Conservation (phyloP, 1,284 basidiomycete species). For the Coriolopsis trogii region DNA sequence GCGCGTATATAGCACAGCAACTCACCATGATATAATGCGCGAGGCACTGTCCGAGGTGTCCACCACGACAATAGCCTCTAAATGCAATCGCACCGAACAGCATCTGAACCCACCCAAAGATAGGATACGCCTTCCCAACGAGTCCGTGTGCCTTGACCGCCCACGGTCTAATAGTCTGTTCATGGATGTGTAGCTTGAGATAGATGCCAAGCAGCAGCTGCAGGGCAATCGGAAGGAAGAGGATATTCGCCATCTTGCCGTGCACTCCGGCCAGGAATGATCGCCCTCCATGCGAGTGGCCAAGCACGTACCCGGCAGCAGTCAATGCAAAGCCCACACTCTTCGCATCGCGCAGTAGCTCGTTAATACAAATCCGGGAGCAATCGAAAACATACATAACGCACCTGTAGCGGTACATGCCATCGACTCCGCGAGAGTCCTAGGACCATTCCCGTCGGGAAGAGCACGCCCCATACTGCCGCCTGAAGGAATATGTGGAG, state of each 20-base stretch:
- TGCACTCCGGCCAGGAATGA: conserved; percentile 74
- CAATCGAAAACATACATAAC: conserved; percentile 22
- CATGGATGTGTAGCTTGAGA: conserved; percentile 91
- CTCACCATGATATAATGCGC: conserved; percentile 90
- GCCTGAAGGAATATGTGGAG: conserved; percentile 81
- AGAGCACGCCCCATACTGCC: conserved; percentile 80
- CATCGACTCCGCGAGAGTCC: conserved; percentile 79
- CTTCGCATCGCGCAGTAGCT: conserved; percentile 39
- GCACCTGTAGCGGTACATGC: conserved; percentile 85
- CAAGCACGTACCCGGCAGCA: conserved; percentile 72
- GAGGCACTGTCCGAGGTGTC: conserved; percentile 77
- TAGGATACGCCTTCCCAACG: conserved; percentile 84
- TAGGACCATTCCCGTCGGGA: conserved; percentile 87
- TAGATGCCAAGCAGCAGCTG: conserved; percentile 86
- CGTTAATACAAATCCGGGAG: not conserved
- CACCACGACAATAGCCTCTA: conserved; percentile 72
- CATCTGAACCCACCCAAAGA: conserved; percentile 89
- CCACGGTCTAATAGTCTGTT: conserved; percentile 75
- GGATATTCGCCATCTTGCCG: conserved; percentile 69
- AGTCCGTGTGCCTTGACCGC: conserved; percentile 78
- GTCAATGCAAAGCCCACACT: conserved; percentile 71
- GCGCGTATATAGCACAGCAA: not conserved
- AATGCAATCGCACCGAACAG: conserved; percentile 72
- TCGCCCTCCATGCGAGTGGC: conserved; percentile 81
- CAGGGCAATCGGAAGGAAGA: conserved; percentile 64